These are phyloP conservation scores for Litsea cubeba DNA, from an alignment of 164 flowering plant species.

Conservation along the genomic window DNA sequence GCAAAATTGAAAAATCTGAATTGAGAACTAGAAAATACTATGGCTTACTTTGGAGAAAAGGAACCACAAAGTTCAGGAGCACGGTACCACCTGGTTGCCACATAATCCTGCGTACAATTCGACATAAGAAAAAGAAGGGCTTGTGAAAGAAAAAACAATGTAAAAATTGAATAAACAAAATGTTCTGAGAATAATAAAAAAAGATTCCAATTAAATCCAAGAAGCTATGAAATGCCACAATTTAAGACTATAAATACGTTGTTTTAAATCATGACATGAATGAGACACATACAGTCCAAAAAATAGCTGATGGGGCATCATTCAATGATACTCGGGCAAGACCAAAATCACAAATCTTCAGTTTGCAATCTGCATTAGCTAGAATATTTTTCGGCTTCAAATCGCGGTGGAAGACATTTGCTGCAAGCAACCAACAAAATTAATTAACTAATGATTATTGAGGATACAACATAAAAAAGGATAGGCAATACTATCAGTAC, in stretches of 20 bases:
- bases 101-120: constrained; percentile 58
- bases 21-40: constrained; percentile 5
- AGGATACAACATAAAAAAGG: background rate
- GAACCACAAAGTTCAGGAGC: constrained; percentile 98
- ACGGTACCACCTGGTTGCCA: constrained; percentile 96
- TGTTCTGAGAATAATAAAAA: background rate
- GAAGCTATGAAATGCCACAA: background rate
- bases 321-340: constrained; percentile 87
- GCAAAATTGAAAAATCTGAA: background rate
- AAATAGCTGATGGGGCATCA: constrained; percentile 82
- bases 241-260: background rate
- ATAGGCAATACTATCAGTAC: background rate
- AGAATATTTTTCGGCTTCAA: constrained; percentile 88
- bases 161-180: constrained; percentile 1
- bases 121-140: background rate
- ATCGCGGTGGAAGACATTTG: constrained; percentile 88
- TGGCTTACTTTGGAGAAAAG: constrained; percentile 78
- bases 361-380: constrained; percentile 91
- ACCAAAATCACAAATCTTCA: constrained; percentile 95
- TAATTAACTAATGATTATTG: constrained; percentile 2
- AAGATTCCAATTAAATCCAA: background rate
- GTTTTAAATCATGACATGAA: background rate
- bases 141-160: background rate
- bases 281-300: constrained; percentile 80
- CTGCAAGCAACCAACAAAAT: constrained; percentile 33